Conservation (phyloP, 2,329 filamentous ascomycete species). For the Colletotrichum musae region DNA sequence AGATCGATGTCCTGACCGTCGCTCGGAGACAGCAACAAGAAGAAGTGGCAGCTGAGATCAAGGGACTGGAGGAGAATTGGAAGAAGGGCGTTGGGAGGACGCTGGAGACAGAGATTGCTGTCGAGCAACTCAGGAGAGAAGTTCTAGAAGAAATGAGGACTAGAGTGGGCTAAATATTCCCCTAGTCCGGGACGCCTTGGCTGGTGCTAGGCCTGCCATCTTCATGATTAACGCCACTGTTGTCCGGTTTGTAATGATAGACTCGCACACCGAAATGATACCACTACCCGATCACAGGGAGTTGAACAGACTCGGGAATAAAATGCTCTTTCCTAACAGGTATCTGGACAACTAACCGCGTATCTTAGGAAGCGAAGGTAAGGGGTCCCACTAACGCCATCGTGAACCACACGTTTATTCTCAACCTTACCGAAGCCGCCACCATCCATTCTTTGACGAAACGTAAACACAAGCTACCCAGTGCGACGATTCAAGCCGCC, state of each 20-base stretch:
- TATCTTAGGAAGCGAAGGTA: constrained; percentile 53
- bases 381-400: constrained; percentile 46
- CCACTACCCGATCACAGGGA: constrained; percentile 9
- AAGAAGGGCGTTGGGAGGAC: constrained; percentile 82
- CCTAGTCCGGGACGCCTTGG: not conserved
- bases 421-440: constrained; percentile 30
- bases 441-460: constrained; percentile 37
- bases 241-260: constrained; percentile 1
- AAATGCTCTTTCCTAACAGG: constrained; percentile 44
- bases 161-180: constrained; percentile 16
- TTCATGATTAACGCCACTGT: constrained; percentile 1
- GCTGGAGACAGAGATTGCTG: constrained; percentile 89
- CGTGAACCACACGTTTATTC: constrained; percentile 33
- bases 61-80: constrained; percentile 83
- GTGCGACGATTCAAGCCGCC: constrained; percentile 46
- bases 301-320: not conserved
- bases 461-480: constrained; percentile 8
- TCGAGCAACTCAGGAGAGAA: constrained; percentile 78
- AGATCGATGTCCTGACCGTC: constrained; percentile 81
- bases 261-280: constrained; percentile 25
- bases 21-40: constrained; percentile 79
- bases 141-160: constrained; percentile 73
- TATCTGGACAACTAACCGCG: constrained; percentile 54
- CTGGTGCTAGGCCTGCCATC: not conserved
- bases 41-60: constrained; percentile 79